These are phyloP conservation scores for Aspergillus flavus DNA, from an alignment of 2,329 filamentous ascomycete genomes.

Conservation along the genomic window DNA sequence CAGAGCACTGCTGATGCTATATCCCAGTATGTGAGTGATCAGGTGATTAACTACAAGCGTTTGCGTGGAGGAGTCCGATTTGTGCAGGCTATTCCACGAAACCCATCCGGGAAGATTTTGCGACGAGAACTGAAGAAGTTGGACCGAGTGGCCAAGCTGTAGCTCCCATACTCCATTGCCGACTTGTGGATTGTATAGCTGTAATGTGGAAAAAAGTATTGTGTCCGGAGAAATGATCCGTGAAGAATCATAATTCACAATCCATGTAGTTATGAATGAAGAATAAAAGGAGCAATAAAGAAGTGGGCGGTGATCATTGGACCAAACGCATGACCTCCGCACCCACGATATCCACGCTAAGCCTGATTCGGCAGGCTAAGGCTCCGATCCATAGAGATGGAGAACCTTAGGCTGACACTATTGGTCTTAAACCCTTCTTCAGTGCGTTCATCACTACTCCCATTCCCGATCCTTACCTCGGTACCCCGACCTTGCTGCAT, in stretches of 20 bases:
- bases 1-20: too few species aligned
- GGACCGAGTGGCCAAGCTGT: constrained; percentile 58
- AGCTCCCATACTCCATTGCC: constrained; percentile 29
- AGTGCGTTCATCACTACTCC: background rate
- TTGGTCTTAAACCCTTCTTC: background rate
- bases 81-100: too few species aligned
- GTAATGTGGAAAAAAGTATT: background rate
- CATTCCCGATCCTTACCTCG: background rate
- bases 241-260: background rate
- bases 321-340: background rate
- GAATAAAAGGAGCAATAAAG: background rate
- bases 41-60: too few species aligned
- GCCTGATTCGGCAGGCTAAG: fast-evolving
- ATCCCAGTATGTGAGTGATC: too few species aligned
- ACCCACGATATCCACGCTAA: background rate
- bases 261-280: background rate
- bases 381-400: background rate
- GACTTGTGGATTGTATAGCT: constrained; percentile 22
- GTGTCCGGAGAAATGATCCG: background rate
- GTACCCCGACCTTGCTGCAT: background rate
- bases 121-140: too few species aligned
- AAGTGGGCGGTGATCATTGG: too few species aligned
- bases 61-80: too few species aligned
- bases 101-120: too few species aligned
- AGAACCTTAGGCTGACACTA: background rate